Percentiles rank a stretch among this genome's conserved stretches.
These are phyloP conservation scores for Noccaea bulbosa DNA, from an alignment of 345 rosid genomes.

Conservation along the genomic window DNA sequence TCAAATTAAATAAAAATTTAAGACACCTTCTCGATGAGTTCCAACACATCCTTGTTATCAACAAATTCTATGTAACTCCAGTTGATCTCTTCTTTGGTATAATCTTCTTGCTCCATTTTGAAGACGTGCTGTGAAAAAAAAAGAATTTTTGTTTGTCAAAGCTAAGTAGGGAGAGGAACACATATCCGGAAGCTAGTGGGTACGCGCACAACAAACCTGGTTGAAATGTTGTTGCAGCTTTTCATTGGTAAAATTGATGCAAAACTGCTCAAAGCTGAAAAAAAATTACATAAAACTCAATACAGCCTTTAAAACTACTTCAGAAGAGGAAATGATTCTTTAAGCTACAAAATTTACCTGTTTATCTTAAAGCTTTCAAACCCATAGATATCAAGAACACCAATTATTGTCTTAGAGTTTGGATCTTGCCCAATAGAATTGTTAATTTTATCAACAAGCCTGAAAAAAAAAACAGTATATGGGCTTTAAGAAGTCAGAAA, in stretches of 20 bases:
- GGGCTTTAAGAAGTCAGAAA: not conserved
- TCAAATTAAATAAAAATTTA: slow-evolving; percentile 14
- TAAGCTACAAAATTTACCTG: slow-evolving; percentile 60
- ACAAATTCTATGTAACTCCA: slow-evolving; percentile 99
- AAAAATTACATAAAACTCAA: slow-evolving; percentile 34
- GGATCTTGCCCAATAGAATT: slow-evolving; percentile 98
- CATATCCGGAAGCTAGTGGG: not conserved
- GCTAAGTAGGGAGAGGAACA: slow-evolving; percentile 17
- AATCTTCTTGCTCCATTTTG: slow-evolving; percentile 99
- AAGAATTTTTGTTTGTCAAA: slow-evolving; percentile 35
- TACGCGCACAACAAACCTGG: slow-evolving; percentile 61
- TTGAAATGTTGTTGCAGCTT: slow-evolving; percentile 99
- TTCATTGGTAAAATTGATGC: slow-evolving; percentile 98
- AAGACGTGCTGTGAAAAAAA: slow-evolving; percentile 81
- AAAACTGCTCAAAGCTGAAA: slow-evolving; percentile 94
- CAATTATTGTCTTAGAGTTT: slow-evolving; percentile 88
- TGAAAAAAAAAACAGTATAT: slow-evolving; percentile 48
- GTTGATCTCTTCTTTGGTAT: slow-evolving; percentile 95
- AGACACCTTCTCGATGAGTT: slow-evolving; percentile 90
- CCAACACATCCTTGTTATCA: slow-evolving; percentile 98
- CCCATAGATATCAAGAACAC: slow-evolving; percentile 99
- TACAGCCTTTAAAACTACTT: slow-evolving; percentile 15
- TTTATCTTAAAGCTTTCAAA: slow-evolving; percentile 97
- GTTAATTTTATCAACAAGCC: slow-evolving; percentile 98
- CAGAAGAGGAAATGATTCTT: slow-evolving; percentile 22